Percentiles rank a stretch among this genome's conserved stretches.
These are phyloP conservation scores for Ascochyta koolunga DNA, from an alignment of 2,329 filamentous ascomycete genomes.

Conservation along the genomic window DNA sequence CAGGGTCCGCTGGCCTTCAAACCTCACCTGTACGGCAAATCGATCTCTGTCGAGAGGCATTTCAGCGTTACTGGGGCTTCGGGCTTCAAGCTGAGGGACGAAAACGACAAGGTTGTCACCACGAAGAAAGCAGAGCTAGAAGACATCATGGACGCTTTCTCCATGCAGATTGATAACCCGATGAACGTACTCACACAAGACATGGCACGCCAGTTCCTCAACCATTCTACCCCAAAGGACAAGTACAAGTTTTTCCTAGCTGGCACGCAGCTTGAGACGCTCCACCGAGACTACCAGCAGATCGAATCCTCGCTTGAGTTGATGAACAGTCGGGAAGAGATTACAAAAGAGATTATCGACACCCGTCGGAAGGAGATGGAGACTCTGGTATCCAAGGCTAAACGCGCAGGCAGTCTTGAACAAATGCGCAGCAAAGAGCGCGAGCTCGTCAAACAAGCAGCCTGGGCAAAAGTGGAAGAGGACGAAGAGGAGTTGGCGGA, in stretches of 20 bases:
- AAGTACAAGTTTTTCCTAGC: constrained; percentile 98
- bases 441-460: constrained; percentile 68
- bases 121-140: constrained; percentile 87
- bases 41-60: constrained; percentile 88
- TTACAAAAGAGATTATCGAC: constrained; percentile 67
- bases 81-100: constrained; percentile 85
- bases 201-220: constrained; percentile 90
- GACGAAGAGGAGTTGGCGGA: constrained; percentile 62
- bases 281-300: constrained; percentile 89
- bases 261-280: constrained; percentile 88
- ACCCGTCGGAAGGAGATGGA: constrained; percentile 64
- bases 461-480: constrained; percentile 87
- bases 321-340: constrained; percentile 67
- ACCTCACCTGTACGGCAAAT: constrained; percentile 78
- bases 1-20: constrained; percentile 84
- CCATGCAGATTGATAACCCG: constrained; percentile 93
- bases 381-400: constrained; percentile 68
- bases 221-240: constrained; percentile 76
- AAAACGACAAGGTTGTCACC: constrained; percentile 72
- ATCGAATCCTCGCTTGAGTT: constrained; percentile 79
- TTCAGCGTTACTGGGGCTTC: constrained; percentile 78
- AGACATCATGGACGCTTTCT: constrained; percentile 91
- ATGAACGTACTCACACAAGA: constrained; percentile 96
- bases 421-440: constrained; percentile 66
- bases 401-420: constrained; percentile 69